phyloP scores from a whole-genome alignment of 768 basidiomycete species.

The Suillus luteus region DNA sequence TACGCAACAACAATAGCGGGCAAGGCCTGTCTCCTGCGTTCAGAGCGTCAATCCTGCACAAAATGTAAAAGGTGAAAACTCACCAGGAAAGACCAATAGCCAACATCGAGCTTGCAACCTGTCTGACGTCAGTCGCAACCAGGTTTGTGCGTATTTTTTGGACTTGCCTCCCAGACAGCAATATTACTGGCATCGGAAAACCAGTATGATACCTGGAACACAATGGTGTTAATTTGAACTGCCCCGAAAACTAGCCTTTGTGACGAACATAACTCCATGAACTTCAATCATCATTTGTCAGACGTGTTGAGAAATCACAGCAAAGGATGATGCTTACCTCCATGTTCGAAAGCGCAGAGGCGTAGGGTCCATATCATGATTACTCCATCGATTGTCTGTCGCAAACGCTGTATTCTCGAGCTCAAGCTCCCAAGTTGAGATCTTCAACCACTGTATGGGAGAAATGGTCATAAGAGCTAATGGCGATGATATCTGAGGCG shows the following conservation, averaged over 20 bases:
- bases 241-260: slow-evolving; percentile 39
- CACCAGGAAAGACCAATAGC: slow-evolving; percentile 74
- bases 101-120: slow-evolving; percentile 69
- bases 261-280: slow-evolving; percentile 68
- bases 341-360: slow-evolving; percentile 62
- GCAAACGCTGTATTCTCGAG: slow-evolving; percentile 59
- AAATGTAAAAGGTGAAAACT: background rate
- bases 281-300: slow-evolving; percentile 12
- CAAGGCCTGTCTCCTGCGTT: slow-evolving; percentile 60
- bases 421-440: slow-evolving; percentile 48
- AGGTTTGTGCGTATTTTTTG: slow-evolving; percentile 1
- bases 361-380: slow-evolving; percentile 80
- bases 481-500: background rate
- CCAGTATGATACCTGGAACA: slow-evolving; percentile 34
- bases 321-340: slow-evolving; percentile 35
- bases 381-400: slow-evolving; percentile 60
- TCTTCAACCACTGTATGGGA: slow-evolving; percentile 28
- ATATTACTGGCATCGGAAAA: slow-evolving; percentile 37
- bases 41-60: slow-evolving; percentile 6
- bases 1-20: slow-evolving; percentile 73
- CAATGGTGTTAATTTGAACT: slow-evolving; percentile 27
- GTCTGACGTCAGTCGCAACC: slow-evolving; percentile 5
- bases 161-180: slow-evolving; percentile 44
- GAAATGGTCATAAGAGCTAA: background rate
- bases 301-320: background rate